Evolutionary conservation across 176 grass and related monocot species (phyloP).

Genomic region (Oryza meridionalis): DNA sequence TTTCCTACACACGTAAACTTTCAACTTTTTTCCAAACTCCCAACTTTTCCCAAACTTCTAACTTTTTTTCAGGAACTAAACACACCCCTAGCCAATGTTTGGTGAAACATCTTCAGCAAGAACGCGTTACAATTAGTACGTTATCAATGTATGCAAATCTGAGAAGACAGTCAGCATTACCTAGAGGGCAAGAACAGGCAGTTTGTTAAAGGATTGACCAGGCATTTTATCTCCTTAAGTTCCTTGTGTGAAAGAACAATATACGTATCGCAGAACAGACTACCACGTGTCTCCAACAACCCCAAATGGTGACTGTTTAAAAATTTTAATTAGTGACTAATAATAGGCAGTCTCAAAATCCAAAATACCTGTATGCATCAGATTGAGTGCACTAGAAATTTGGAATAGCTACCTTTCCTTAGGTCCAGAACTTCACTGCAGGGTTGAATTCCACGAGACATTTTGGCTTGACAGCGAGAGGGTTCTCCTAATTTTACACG

Average conservation of each 20-base stretch:
- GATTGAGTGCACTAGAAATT: not conserved
- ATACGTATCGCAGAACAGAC: not conserved
- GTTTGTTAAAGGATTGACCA: conserved; percentile 14
- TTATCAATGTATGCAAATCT: not conserved
- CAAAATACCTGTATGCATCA: not conserved
- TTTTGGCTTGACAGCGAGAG: not conserved
- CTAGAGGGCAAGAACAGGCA: not conserved
- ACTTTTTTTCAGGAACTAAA: too few relatives aligned
- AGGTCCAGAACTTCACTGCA: not conserved
- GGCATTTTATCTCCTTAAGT: not conserved
- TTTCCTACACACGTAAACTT: too few relatives aligned
- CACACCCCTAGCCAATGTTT: not conserved
- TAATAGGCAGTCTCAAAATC: not conserved
- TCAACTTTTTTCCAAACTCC: too few relatives aligned
- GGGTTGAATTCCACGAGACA: not conserved
- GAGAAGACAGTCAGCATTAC: not conserved
- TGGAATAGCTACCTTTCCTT: not conserved
- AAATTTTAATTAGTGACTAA: not conserved
- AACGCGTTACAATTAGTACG: not conserved
- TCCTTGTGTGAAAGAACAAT: not conserved
- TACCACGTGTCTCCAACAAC: not conserved
- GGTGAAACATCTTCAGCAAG: not conserved
- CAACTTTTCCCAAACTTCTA: too few relatives aligned
- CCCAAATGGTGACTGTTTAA: not conserved
- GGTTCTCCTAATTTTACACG: not conserved